Conservation (phyloP, 768 basidiomycete genomes). For the Auricularia sp. region DNA sequence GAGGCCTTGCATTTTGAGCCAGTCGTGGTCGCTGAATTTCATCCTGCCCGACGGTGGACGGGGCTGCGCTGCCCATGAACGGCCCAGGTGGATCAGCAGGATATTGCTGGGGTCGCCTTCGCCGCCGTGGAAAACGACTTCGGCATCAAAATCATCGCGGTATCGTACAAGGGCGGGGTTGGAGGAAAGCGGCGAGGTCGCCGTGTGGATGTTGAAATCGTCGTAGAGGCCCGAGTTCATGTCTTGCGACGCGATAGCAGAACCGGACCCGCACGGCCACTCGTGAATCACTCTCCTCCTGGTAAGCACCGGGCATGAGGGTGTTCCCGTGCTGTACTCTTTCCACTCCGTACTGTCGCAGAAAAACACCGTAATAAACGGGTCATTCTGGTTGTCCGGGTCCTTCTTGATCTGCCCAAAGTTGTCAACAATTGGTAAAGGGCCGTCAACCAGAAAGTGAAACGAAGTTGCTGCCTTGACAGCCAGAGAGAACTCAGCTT, state of each 20-base stretch:
- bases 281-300: not conserved
- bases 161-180: not conserved
- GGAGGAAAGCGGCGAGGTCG: not conserved
- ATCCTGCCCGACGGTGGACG: too few relatives aligned
- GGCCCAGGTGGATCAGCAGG: not conserved
- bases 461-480: not conserved
- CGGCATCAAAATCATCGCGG: not conserved
- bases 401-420: not conserved
- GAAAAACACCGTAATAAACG: not conserved
- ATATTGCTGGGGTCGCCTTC: not conserved
- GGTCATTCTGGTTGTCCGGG: not conserved
- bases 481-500: too few relatives aligned
- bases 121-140: not conserved
- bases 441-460: not conserved
- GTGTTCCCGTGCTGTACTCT: too few relatives aligned
- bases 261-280: not conserved
- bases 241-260: not conserved
- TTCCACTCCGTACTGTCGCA: not conserved
- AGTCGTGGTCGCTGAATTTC: slow-evolving; percentile 10
- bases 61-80: not conserved
- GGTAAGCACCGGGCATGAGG: not conserved
- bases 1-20: slow-evolving; percentile 23
- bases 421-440: not conserved
- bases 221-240: not conserved
- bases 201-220: not conserved